phyloP scores from a whole-genome alignment of 257 asterid genomes.

The Nicotiana sylvestris region DNA sequence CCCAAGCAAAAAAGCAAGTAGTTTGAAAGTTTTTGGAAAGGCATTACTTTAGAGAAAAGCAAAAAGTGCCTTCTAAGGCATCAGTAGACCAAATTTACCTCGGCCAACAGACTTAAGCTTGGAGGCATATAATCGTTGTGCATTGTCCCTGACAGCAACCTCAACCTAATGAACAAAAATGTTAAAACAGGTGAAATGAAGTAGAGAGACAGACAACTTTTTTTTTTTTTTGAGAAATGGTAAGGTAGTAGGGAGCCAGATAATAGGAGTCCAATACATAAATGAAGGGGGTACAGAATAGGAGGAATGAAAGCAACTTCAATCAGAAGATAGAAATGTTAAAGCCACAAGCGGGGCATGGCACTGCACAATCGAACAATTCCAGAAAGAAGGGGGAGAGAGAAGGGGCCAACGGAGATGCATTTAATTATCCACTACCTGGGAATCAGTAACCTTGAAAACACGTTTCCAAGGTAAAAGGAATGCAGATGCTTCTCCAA shows the following conservation, averaged over 20 bases:
- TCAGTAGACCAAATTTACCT: constrained; percentile 39
- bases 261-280: background rate
- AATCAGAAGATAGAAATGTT: background rate
- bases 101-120: constrained; percentile 61
- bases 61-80: background rate
- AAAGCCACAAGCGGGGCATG: background rate
- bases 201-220: background rate
- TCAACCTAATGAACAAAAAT: constrained; percentile 60
- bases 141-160: constrained; percentile 91
- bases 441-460: constrained; percentile 86
- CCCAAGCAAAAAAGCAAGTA: background rate
- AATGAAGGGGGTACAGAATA: background rate
- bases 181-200: constrained; percentile 4
- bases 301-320: background rate
- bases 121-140: constrained; percentile 72
- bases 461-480: constrained; percentile 99
- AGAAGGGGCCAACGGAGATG: background rate
- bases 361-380: background rate
- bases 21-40: background rate
- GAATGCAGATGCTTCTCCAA: constrained; percentile 94
- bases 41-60: background rate
- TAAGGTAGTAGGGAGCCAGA: too few species aligned
- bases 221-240: too few species aligned
- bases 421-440: constrained; percentile 44
- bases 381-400: background rate